phyloP scores from a whole-genome alignment of 2,329 filamentous ascomycete species.

The Stromatinia cepivora region DNA sequence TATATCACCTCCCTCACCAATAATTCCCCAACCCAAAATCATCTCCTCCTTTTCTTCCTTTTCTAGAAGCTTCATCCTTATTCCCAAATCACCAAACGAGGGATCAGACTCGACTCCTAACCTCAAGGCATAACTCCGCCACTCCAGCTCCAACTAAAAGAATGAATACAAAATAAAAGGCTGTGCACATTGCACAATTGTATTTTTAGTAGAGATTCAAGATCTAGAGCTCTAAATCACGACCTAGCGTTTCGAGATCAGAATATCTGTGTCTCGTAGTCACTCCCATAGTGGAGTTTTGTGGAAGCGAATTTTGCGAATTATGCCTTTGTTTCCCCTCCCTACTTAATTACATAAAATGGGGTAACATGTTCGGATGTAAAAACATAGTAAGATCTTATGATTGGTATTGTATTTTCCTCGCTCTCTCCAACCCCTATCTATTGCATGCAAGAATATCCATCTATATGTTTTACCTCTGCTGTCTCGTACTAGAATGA shows the following conservation, averaged over 20 bases:
- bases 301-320: constrained; percentile 5
- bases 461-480: not conserved
- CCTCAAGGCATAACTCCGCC: no score
- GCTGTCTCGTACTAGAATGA: not conserved
- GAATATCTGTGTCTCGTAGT: not conserved
- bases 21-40: no score
- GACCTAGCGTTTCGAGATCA: not conserved
- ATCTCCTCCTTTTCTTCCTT: no score
- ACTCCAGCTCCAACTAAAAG: no score
- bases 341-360: no score
- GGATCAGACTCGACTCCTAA: no score
- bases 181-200: not conserved
- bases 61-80: no score
- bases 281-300: not conserved
- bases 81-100: no score
- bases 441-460: not conserved
- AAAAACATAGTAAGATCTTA: no score
- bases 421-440: not conserved
- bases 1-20: not conserved
- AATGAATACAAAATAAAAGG: not conserved
- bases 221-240: no score
- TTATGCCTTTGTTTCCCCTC: not conserved
- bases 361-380: no score
- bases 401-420: not conserved
- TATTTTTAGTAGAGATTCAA: no score